Conservation (phyloP, 352 stramenopile species). For the Globisporangium spinosum region DNA sequence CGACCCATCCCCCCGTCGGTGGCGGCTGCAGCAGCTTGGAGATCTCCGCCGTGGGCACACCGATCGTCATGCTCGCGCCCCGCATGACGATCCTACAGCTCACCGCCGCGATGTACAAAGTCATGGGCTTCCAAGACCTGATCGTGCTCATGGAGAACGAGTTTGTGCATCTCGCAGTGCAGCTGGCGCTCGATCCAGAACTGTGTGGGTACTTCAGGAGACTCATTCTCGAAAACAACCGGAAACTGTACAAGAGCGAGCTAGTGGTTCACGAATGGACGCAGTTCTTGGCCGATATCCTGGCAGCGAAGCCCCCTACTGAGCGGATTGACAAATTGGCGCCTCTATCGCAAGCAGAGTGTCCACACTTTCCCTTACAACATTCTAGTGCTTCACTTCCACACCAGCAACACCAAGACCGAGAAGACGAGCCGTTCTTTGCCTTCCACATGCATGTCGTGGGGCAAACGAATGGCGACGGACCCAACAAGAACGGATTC, state of each 20-base stretch:
- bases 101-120: slow-evolving; percentile 54
- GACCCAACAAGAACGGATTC: slow-evolving; percentile 1
- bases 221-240: slow-evolving; percentile 29
- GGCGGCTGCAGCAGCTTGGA: slow-evolving; percentile 56
- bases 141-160: slow-evolving; percentile 25
- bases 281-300: slow-evolving; percentile 27
- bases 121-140: slow-evolving; percentile 38
- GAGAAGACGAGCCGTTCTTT: slow-evolving; percentile 9
- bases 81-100: slow-evolving; percentile 62
- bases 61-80: slow-evolving; percentile 48
- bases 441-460: background rate
- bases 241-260: slow-evolving; percentile 33
- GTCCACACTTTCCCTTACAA: background rate
- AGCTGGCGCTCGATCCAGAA: slow-evolving; percentile 27
- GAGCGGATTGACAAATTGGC: background rate
- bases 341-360: background rate
- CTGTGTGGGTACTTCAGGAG: slow-evolving; percentile 16
- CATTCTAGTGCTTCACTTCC: background rate
- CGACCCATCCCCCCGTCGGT: slow-evolving; percentile 60
- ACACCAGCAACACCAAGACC: background rate
- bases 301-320: slow-evolving; percentile 15
- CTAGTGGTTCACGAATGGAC: slow-evolving; percentile 43
- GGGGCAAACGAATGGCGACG: background rate
- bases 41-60: slow-evolving; percentile 55
- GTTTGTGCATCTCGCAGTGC: slow-evolving; percentile 24